A percentile compares a stretch with the other conserved stretches of the same genome.
These are phyloP conservation scores for Fraxinus paxiana DNA, from an alignment of 305 asterid genomes.

Conservation along the genomic window DNA sequence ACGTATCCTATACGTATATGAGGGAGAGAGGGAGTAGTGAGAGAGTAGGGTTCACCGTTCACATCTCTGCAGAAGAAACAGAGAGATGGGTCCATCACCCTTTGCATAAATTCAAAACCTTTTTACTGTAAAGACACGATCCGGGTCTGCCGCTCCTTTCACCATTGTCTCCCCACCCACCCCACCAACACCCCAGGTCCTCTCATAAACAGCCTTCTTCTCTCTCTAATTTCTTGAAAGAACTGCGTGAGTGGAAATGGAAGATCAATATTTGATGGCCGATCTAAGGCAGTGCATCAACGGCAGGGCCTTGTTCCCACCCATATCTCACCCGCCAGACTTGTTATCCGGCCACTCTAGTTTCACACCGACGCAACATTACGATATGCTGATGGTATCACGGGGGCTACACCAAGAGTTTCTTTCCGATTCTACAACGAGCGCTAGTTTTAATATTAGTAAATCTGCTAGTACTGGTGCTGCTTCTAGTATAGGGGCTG, in stretches of 20 bases:
- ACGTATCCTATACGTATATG: not conserved
- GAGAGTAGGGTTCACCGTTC: not conserved
- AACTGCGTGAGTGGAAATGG: constrained; percentile 28
- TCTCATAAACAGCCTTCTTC: constrained; percentile 6
- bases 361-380: constrained; percentile 20
- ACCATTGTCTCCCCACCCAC: constrained; percentile 23
- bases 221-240: not conserved
- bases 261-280: constrained; percentile 44
- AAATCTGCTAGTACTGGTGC: constrained; percentile 7
- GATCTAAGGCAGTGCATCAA: constrained; percentile 45
- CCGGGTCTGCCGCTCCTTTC: constrained; percentile 60
- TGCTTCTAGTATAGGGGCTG: constrained; percentile 25
- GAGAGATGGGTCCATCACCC: constrained; percentile 42
- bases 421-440: constrained; percentile 32
- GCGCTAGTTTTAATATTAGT: not conserved
- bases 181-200: not conserved
- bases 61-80: not conserved
- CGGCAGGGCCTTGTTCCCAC: constrained; percentile 27
- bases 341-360: constrained; percentile 32
- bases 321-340: constrained; percentile 38
- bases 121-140: constrained; percentile 43
- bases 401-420: constrained; percentile 18
- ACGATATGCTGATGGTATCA: constrained; percentile 38
- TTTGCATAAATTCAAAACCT: constrained; percentile 37
- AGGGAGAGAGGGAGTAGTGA: not conserved